Evolutionary conservation across 2,329 filamentous ascomycete genomes (phyloP), one percentile per base, ranked within the genome.

Genomic region (Colletotrichum orbiculare): DNA sequence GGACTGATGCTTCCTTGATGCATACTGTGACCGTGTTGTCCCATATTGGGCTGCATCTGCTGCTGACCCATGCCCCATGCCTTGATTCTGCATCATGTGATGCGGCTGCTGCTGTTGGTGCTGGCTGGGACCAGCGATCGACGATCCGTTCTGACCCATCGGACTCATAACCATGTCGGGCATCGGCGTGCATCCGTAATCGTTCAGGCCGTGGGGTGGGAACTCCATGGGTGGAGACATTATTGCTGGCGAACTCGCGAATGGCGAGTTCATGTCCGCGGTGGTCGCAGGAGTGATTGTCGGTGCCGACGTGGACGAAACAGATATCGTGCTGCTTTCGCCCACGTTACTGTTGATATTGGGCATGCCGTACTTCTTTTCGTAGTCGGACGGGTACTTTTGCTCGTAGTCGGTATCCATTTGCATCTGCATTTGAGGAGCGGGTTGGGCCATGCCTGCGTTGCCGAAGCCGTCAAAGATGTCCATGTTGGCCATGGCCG

Each of bases 401-500:
- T 76, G 78, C 41, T 81, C 81, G 45, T 81, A 83, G 34, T 87
- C 84, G 60, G 74, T 72, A 25, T 85, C 82, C 52, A 83, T 78
- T 47, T 81, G 73, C 69, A 83, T 78, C 49, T 75, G 74, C 72
- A 80, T 76, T 67, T 76, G 77, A 1, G 72, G 67, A 0, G 82
- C 74, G 11, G 83, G 81, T 64, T 87, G 84, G 2, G 82, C 86
- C 81, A 90, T 88, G 33, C 87, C 87, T 5, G 83, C 85, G 63
- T 82, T 89, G 54, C 87, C 88, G 59, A 89, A 90, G 5, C 87
- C 88, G 69, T 90, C 88, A 62, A 90, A 90, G 8, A 90, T 86
- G 60, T 90, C 88, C 9, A 89, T 81, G 62, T 80, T 81, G 71
- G 82, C 76, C 45, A 90, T 78, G 66, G 79, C 78, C 67, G 80